Base-by-base conservation (phyloP, 768 basidiomycete genomes). In the Russula dissimulans region DNA sequence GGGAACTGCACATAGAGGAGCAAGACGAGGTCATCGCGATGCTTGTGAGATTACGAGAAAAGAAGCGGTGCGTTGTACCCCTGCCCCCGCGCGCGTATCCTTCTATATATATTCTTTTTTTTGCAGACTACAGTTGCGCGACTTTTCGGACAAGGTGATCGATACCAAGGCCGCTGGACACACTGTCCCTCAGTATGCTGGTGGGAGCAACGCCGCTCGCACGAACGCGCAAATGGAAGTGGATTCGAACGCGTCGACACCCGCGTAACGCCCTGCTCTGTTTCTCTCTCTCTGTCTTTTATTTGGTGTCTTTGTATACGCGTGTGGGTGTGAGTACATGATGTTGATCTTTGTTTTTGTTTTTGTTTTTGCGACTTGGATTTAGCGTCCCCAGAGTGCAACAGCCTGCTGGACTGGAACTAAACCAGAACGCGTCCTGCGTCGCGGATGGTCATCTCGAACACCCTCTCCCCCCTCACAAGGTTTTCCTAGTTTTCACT, bases 201-300 rank as follows among this genome's bases (percentile, higher is more conserved):
- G 32, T 26, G 41, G 32, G 1, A 29, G 34, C 32, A 48, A 48
- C 14, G 31, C 31, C n/a, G 48, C 32, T 66, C 29, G 67, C 65
- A 14, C 62, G 12, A 72, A 76, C 26, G 47, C 66, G 5, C 78
- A 75, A 62, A 86, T 87, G 80, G 87, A 88, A 65, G 71, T 89
- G 42, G 87, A 89, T 67, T 89, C 87, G 14, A 84, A 82, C 59
- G 87, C 87, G 31, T 88, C 87, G 4, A 89, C 87, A 4, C 87
- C 87, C 3, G 64, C 70, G 5, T 71, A 51, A 39, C 22, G 22
- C 22, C 22, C 22, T 26, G 22, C 22, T 26, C 22, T 26, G 22
- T 26, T 26, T 26, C 22, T 26, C 22, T 26, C 22, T 26, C 22
- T 26, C 22, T 26, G 1, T 26, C 22, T 26, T 26, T 11, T 74